Percentiles rank a stretch among this genome's conserved stretches.
Evolutionary conservation across 2,329 filamentous ascomycete species (phyloP).

Genomic region (Fusarium sacchari): DNA sequence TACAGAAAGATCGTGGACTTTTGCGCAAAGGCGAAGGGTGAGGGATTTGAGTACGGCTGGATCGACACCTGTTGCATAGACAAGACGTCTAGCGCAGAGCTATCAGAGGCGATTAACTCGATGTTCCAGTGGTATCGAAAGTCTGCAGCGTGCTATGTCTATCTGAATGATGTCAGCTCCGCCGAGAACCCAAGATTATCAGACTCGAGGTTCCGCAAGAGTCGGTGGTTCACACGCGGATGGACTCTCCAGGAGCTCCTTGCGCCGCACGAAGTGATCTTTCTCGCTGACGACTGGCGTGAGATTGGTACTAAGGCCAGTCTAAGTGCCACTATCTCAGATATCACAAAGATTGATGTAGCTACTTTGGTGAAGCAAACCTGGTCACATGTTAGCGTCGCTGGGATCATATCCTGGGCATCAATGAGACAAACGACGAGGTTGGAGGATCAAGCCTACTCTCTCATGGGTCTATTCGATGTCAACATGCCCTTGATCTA

Average conservation of each 20-base stretch:
- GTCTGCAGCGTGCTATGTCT: constrained; percentile 9
- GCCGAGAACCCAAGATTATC: not conserved
- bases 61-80: constrained; percentile 20
- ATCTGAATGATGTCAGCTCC: not conserved
- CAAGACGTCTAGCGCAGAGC: constrained; percentile 17
- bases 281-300: not conserved
- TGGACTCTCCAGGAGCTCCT: constrained; percentile 18
- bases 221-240: constrained; percentile 11
- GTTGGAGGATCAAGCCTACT: constrained; percentile 19
- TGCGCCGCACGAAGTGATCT: constrained; percentile 15
- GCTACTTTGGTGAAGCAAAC: not conserved
- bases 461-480: constrained; percentile 8
- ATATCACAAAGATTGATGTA: constrained; percentile 1
- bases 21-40: not conserved
- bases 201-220: not conserved
- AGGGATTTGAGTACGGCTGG: constrained; percentile 22
- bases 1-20: constrained; percentile 17
- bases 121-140: constrained; percentile 16
- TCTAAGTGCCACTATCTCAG: not conserved
- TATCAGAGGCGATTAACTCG: constrained; percentile 6
- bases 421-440: constrained; percentile 7
- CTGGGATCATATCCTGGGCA: constrained; percentile 19
- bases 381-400: constrained; percentile 12
- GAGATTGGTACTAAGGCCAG: constrained; percentile 7
- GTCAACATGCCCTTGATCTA: constrained; percentile 23